Percentiles rank a stretch among this genome's conserved stretches.
Evolutionary conservation across 345 rosid species (phyloP).

Genomic region (Ceriops zippeliana): DNA sequence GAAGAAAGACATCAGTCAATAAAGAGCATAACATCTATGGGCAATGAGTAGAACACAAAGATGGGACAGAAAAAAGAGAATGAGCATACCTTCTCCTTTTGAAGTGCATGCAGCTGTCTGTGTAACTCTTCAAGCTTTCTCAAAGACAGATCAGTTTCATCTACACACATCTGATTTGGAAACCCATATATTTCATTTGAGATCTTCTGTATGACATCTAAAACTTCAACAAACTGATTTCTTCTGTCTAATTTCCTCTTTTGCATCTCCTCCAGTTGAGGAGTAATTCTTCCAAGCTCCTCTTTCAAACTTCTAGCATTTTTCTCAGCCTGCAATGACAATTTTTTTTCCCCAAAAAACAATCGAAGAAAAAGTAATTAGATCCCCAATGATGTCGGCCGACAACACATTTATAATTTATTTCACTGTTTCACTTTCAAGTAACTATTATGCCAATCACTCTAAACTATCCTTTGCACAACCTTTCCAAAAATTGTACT

Average conservation of each 20-base stretch:
- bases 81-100: conserved; percentile 63
- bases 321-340: conserved; percentile 61
- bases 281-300: conserved; percentile 36
- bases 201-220: conserved; percentile 37
- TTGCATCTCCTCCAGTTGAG: conserved; percentile 42
- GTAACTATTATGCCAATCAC: no score
- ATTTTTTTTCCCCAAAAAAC: not conserved
- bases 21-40: not conserved
- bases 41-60: not conserved
- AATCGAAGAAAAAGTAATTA: no score
- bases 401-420: no score
- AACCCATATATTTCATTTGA: conserved; percentile 48
- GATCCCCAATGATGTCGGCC: no score
- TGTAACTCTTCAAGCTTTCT: conserved; percentile 78
- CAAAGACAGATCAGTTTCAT: conserved; percentile 62
- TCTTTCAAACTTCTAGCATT: conserved; percentile 50
- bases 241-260: conserved; percentile 44
- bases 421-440: no score
- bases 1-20: not conserved
- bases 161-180: conserved; percentile 25
- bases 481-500: no score
- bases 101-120: conserved; percentile 54
- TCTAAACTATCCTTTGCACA: no score
- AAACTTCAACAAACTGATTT: conserved; percentile 43
- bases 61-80: not conserved